Conservation (phyloP, 2,329 filamentous ascomycete species). For the Colletotrichum sp. region DNA sequence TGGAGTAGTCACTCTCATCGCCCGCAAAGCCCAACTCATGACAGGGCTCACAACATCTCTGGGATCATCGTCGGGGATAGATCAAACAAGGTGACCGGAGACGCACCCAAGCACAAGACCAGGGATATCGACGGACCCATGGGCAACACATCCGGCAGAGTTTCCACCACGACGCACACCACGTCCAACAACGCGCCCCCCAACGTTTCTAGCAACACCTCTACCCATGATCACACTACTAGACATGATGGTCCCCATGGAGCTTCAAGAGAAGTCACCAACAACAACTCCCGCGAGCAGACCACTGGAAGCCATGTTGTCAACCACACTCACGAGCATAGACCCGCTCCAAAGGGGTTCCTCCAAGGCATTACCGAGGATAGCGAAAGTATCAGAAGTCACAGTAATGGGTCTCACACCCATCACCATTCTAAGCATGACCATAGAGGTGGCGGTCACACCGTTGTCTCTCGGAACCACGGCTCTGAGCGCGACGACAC, state of each 20-base stretch:
- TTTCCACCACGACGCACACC: neutral
- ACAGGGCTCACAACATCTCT: neutral
- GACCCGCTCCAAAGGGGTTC: neutral
- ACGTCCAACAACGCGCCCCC: neutral
- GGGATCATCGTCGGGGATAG: neutral
- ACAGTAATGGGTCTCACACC: neutral
- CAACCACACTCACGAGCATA: neutral
- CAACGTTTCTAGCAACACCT: neutral
- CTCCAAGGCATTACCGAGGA: neutral
- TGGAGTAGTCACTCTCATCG: neutral
- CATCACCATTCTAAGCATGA: neutral
- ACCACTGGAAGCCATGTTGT: neutral
- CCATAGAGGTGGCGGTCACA: neutral
- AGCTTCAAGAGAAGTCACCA: neutral
- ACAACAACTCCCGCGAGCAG: neutral
- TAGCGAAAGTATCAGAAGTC: neutral
- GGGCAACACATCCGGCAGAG: neutral
- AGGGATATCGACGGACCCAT: neutral
- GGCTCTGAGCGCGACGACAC: neutral
- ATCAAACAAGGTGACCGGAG: fast-evolving
- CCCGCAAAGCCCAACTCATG: neutral
- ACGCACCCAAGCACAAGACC: neutral
- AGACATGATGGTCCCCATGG: neutral
- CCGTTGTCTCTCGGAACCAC: fast-evolving
- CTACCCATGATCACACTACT: neutral